A percentile compares a stretch with the other conserved stretches of the same genome.
phyloP scores from a whole-genome alignment of 139 green algal species.

The Pseudopediastrum boryanum region DNA sequence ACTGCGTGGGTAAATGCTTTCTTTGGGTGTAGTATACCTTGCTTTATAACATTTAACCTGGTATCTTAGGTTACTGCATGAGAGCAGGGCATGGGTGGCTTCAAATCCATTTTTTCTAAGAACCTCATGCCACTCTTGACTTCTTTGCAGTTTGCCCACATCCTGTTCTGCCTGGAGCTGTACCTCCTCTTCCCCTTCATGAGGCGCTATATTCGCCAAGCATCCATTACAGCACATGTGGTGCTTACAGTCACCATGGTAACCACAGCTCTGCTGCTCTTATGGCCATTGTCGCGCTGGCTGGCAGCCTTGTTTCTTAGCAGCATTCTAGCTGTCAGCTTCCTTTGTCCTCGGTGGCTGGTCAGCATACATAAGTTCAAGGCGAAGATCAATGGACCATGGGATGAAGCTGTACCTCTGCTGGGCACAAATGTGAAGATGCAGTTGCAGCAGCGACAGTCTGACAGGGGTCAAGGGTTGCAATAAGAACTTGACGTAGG shows the following conservation, averaged over 20 bases:
- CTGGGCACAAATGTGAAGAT: no score
- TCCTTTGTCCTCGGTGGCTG: constrained; percentile 82
- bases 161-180: constrained; percentile 82
- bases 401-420: constrained; percentile 88
- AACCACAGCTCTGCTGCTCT: constrained; percentile 34
- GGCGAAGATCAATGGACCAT: constrained; percentile 87
- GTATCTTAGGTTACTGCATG: no score
- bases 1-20: no score
- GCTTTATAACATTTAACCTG: no score
- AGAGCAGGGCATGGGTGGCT: neutral
- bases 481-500: no score
- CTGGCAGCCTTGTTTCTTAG: constrained; percentile 32
- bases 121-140: no score
- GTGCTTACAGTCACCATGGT: constrained; percentile 44
- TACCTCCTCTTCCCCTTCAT: constrained; percentile 83
- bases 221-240: constrained; percentile 43
- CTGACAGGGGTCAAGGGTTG: no score
- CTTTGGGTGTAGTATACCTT: no score
- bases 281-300: constrained; percentile 41
- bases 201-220: constrained; percentile 59
- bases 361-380: constrained; percentile 92
- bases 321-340: constrained; percentile 50
- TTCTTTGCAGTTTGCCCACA: constrained; percentile 59
- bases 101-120: no score
- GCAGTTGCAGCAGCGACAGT: no score